Conservation (phyloP, 257 asterid genomes). For the Ilex asprella region DNA sequence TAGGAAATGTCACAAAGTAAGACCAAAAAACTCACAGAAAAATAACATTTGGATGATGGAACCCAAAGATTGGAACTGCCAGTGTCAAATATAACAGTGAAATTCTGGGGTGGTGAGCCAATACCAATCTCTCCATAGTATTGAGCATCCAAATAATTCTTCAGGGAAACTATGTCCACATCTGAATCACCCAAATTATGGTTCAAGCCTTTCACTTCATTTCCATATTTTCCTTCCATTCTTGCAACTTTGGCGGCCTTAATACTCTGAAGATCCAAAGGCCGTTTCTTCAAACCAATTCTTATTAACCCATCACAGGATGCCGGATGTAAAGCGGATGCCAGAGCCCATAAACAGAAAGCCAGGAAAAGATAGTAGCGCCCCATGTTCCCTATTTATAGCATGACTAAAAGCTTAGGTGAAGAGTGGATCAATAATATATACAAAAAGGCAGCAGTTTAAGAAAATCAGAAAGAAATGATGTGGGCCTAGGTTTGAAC, state of each 20-base stretch:
- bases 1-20: constrained; percentile 6
- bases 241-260: constrained; percentile 49
- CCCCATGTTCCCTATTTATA: constrained; percentile 55
- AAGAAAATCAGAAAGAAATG: too few species aligned
- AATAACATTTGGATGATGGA: constrained; percentile 84
- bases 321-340: constrained; percentile 46
- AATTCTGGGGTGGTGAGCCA: constrained; percentile 91
- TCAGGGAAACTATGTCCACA: constrained; percentile 49
- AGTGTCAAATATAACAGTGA: constrained; percentile 81
- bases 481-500: too few species aligned
- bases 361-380: constrained; percentile 25
- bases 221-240: constrained; percentile 35
- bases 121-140: constrained; percentile 85
- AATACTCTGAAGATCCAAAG: constrained; percentile 38
- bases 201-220: constrained; percentile 18
- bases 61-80: constrained; percentile 99
- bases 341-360: constrained; percentile 42
- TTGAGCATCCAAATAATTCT: constrained; percentile 91
- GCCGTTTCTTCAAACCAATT: constrained; percentile 59
- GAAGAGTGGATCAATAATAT: too few species aligned
- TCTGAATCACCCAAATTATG: constrained; percentile 42
- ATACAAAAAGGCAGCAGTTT: too few species aligned
- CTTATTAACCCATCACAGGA: constrained; percentile 49
- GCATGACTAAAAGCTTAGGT: constrained; percentile 2
- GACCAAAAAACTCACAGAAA: constrained; percentile 61